Evolutionary conservation across 202 grass and related monocot species (phyloP).

Genomic region (Setaria italica): DNA sequence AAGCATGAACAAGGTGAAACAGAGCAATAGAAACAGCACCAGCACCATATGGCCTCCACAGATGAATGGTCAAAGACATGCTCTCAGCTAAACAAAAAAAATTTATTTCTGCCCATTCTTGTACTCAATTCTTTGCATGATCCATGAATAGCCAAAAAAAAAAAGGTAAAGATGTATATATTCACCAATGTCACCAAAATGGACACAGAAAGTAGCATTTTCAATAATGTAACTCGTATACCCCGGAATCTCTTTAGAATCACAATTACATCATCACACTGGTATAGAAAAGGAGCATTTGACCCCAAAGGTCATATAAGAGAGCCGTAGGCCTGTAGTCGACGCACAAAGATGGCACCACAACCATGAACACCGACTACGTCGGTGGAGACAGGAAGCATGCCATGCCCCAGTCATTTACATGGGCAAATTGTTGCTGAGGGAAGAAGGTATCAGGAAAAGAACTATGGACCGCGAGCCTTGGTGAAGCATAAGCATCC

Average conservation of each 20-base stretch:
- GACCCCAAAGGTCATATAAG: constrained; percentile 10
- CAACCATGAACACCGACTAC: constrained; percentile 8
- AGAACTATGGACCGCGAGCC: constrained; percentile 72
- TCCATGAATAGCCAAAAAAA: constrained; percentile 25
- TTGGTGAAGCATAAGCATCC: constrained; percentile 81
- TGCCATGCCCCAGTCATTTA: constrained; percentile 28
- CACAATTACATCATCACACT: constrained; percentile 45
- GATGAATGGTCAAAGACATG: neutral
- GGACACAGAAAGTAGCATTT: neutral
- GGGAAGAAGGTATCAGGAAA: constrained; percentile 23
- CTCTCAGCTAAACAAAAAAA: neutral
- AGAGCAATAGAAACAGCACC: neutral
- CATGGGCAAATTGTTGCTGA: constrained; percentile 26
- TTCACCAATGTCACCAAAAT: constrained; percentile 33
- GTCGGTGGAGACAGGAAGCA: constrained; percentile 1
- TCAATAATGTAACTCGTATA: constrained; percentile 34
- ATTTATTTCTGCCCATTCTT: constrained; percentile 40
- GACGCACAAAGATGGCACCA: constrained; percentile 2
- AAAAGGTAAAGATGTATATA: constrained; percentile 21
- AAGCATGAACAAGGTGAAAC: neutral
- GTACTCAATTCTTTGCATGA: constrained; percentile 32
- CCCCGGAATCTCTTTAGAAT: constrained; percentile 26
- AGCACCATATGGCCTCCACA: constrained; percentile 1
- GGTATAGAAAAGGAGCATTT: constrained; percentile 30
- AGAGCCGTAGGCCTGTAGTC: neutral